Percentiles rank a stretch among this genome's conserved stretches.
Evolutionary conservation across 495 filamentous ascomycete species (phyloP).

Genomic region (Hypoxylon fuscum): DNA sequence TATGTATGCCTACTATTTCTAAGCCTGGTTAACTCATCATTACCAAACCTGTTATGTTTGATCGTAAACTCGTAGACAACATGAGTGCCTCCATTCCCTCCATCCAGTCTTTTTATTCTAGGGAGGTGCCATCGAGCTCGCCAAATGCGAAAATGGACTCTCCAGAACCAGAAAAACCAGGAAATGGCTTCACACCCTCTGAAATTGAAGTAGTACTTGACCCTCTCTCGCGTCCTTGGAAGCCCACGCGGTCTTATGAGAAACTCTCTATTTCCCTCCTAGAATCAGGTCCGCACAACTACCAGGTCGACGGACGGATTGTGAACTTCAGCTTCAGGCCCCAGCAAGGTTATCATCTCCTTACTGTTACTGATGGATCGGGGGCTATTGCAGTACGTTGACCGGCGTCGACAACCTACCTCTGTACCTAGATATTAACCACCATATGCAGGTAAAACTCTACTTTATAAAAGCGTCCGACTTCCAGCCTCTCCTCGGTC

Average conservation of each 20-base stretch:
- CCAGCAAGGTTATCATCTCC: conserved; percentile 58
- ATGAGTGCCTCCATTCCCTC: conserved; percentile 55
- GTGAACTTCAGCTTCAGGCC: conserved; percentile 59
- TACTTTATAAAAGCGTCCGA: conserved; percentile 44
- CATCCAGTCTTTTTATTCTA: conserved; percentile 64
- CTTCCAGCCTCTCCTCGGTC: conserved; percentile 50
- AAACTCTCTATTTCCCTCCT: conserved; percentile 60
- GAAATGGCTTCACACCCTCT: conserved; percentile 62
- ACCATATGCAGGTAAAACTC: conserved; percentile 51
- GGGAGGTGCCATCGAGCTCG: conserved; percentile 31
- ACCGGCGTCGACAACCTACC: background rate
- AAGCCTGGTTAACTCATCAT: no score
- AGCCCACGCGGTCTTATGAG: conserved; percentile 63
- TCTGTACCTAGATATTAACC: background rate
- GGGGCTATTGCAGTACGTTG: conserved; percentile 62
- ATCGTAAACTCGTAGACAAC: background rate
- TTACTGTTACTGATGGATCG: conserved; percentile 67
- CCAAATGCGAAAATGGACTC: conserved; percentile 17
- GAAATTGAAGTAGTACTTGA: conserved; percentile 54
- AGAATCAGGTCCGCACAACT: conserved; percentile 58
- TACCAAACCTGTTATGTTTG: no score
- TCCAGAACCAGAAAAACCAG: conserved; percentile 2
- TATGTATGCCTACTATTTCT: background rate
- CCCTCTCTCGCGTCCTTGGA: conserved; percentile 59
- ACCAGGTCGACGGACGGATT: conserved; percentile 66